These are phyloP conservation scores for Paecilomyces sp. DNA, from an alignment of 2,329 filamentous ascomycete genomes.

Conservation along the genomic window DNA sequence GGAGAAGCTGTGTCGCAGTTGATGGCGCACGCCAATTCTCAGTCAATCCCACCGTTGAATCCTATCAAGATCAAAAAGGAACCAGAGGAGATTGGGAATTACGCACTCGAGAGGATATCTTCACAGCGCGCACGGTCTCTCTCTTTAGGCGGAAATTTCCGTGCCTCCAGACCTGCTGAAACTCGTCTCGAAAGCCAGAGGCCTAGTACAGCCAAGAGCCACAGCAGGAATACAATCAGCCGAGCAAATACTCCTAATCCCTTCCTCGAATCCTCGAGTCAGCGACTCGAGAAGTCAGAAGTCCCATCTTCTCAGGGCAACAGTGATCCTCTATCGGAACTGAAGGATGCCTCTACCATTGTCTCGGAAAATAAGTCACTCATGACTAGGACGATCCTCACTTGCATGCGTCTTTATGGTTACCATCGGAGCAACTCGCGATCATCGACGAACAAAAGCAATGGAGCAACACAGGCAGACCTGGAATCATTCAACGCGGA, in stretches of 20 bases:
- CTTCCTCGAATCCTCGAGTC: slow-evolving; percentile 14
- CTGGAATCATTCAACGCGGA: slow-evolving; percentile 6
- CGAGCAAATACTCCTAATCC: slow-evolving; percentile 17
- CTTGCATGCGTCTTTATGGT: slow-evolving; percentile 37
- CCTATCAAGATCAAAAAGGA: slow-evolving; percentile 29
- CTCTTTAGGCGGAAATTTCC: slow-evolving; percentile 21
- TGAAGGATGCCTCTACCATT: slow-evolving; percentile 21
- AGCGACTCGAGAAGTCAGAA: slow-evolving; percentile 5
- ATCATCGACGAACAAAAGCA: slow-evolving; percentile 12
- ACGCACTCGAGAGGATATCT: slow-evolving; percentile 20
- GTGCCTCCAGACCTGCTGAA: slow-evolving; percentile 12
- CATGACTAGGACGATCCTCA: slow-evolving; percentile 35
- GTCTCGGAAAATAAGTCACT: slow-evolving; percentile 33
- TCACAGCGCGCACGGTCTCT: slow-evolving; percentile 25
- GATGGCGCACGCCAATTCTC: slow-evolving; percentile 26
- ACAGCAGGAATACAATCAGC: slow-evolving; percentile 7
- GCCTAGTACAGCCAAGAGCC: slow-evolving; percentile 15
- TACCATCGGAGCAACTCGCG: slow-evolving; percentile 27
- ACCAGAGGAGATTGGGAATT: slow-evolving; percentile 21
- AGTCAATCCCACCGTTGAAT: slow-evolving; percentile 22
- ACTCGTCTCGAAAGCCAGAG: slow-evolving; percentile 9
- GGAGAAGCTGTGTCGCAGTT: slow-evolving; percentile 33
- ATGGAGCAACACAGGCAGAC: slow-evolving; percentile 1
- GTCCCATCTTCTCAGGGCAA: not conserved
- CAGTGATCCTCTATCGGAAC: slow-evolving; percentile 8